Base-by-base conservation (phyloP, 306 rosid genomes). In the Canavalia ensiformis region DNA sequence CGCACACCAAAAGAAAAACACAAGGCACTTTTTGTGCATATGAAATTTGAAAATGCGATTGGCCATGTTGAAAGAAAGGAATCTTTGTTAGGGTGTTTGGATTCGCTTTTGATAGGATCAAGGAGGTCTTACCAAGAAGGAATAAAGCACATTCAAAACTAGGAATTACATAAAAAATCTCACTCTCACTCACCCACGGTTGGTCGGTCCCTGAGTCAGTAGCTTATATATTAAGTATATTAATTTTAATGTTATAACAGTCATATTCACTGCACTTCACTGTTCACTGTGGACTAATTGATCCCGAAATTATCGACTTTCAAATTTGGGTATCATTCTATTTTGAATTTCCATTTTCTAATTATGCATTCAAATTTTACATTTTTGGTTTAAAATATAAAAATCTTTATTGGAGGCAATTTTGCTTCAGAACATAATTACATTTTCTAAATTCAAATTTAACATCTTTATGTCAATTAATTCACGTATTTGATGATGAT, bases 41-140 rank as follows among this genome's bases (percentile, higher is more conserved):
- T 18, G 6, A 41, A 56, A 78, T 68, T 62, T 73, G 84, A 81
- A 81, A 78, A 74, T 51, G 82, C 75, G 87, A 59, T 69, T 79
- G 86, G 86, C 66, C 73, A 75, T 49, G 72, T 68, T 82, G 86
- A 77, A 89, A 88, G 93, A 84, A 88, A 88, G 84, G 93, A 88
- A 90, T 90, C 87, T 90, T 72, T 52, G 84, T 52, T 46, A 72
- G 58, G 79, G 82, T 68, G 74, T 77, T 81, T 62, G 85, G 90
- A 79, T 77, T 88, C 82, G 83, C 91, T 90, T 90, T 90, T 84
- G 86, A 86, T 58, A 88, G 65, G 75, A 90, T 84, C 91, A 82
- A 88, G 85, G 88, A 88, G 82, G 88, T 63, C 72, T 68, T 75
- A 58, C 87, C 83, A 77, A 74, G 82, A 86, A 76, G 60, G 86